Evolutionary conservation across 139 green algal genomes (phyloP).

Genomic region (Diplosphaera chodatii): DNA sequence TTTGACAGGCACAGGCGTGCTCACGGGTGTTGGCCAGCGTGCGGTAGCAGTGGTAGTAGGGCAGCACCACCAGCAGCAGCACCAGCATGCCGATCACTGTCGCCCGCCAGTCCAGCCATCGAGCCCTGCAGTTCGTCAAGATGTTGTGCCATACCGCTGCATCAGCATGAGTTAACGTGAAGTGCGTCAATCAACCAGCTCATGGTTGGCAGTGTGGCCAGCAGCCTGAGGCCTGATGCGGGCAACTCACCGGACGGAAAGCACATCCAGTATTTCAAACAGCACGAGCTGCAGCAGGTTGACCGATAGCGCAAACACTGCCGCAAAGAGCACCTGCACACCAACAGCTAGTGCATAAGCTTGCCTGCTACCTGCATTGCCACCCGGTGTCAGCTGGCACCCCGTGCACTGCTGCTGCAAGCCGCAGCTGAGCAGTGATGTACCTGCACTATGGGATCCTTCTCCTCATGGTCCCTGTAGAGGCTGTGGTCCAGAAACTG

Average conservation of each 20-base stretch:
- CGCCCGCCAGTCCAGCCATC: conserved; percentile 65
- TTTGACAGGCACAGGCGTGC: too few relatives aligned
- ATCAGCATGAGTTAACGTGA: too few relatives aligned
- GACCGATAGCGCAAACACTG: conserved; percentile 82
- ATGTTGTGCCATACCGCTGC: too few relatives aligned
- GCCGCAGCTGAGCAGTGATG: too few relatives aligned
- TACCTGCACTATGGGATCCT: conserved; percentile 22
- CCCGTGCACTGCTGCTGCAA: too few relatives aligned
- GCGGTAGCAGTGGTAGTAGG: conserved; percentile 77
- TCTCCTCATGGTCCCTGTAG: conserved; percentile 40
- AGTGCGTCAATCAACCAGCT: too few relatives aligned
- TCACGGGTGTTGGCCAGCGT: conserved; percentile 28
- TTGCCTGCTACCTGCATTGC: too few relatives aligned
- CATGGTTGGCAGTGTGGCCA: too few relatives aligned
- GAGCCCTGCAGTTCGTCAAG: too few relatives aligned
- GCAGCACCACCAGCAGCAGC: conserved; percentile 75
- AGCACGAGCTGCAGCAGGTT: conserved; percentile 86
- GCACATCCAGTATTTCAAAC: conserved; percentile 77
- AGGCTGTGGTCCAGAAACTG: conserved; percentile 49
- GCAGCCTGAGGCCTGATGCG: too few relatives aligned
- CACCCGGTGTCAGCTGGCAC: too few relatives aligned
- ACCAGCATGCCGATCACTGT: conserved; percentile 71
- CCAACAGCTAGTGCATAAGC: too few relatives aligned
- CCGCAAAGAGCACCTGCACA: conserved; percentile 69
- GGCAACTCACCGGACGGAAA: conserved; percentile 55